Percentiles rank a stretch among this genome's conserved stretches.
Evolutionary conservation across 108 stramenopile genomes (phyloP).

Genomic region (Stephanodiscus triporus): DNA sequence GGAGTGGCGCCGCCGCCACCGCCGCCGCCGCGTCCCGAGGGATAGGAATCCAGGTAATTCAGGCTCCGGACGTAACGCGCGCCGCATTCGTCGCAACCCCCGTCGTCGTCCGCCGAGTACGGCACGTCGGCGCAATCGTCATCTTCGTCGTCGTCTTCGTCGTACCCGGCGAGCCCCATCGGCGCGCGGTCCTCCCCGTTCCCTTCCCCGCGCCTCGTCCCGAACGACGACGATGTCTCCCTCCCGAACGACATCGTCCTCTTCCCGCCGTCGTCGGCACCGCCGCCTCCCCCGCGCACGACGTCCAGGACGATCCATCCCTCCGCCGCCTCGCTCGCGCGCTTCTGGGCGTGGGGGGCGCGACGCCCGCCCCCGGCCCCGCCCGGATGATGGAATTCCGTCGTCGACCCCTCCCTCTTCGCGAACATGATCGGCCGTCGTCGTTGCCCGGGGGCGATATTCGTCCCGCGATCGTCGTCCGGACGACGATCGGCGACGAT

Average conservation of each 20-base stretch:
- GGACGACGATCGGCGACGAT: neutral
- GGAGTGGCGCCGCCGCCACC: neutral
- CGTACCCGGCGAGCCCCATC: too few species aligned
- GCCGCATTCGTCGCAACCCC: neutral
- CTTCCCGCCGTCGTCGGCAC: conserved; percentile 8
- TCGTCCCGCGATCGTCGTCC: neutral
- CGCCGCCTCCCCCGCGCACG: neutral
- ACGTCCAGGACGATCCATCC: conserved; percentile 80
- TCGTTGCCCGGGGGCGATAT: conserved; percentile 13
- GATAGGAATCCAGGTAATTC: conserved; percentile 59
- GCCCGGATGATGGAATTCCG: too few species aligned
- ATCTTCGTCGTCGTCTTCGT: neutral
- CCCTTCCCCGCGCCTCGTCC: conserved; percentile 33
- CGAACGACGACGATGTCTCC: conserved; percentile 34
- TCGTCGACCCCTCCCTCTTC: conserved; percentile 83
- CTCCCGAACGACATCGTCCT: too few species aligned
- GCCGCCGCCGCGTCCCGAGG: conserved; percentile 9
- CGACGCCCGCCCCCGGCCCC: conserved; percentile 60
- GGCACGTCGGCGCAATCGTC: too few species aligned
- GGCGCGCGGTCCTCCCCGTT: neutral
- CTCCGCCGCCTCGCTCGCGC: conserved; percentile 83
- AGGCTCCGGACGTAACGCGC: conserved; percentile 59
- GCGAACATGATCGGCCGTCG: conserved; percentile 72
- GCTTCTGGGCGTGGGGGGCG: conserved; percentile 80
- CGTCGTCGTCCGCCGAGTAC: too few species aligned